phyloP scores from a whole-genome alignment of 169 alveolate species.

The Ichthyophthirius multifiliis region DNA sequence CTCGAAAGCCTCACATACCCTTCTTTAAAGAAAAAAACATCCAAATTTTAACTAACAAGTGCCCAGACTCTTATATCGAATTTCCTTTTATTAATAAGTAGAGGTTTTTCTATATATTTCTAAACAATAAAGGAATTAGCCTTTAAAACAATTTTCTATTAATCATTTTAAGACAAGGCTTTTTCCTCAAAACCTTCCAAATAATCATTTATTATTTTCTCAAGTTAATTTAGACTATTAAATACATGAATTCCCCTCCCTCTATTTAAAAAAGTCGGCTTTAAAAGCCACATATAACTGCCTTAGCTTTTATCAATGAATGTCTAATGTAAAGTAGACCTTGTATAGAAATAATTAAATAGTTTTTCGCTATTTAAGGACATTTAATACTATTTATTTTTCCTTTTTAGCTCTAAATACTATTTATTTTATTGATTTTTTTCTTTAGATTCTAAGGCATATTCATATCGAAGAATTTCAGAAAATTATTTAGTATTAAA shows the following conservation, averaged over 20 bases:
- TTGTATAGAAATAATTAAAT: background rate
- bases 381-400: slow-evolving; percentile 4
- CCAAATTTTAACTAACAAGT: slow-evolving; percentile 43
- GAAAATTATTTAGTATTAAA: slow-evolving; percentile 2
- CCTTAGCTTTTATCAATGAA: too few relatives aligned
- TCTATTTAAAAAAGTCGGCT: slow-evolving; percentile 52
- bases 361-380: slow-evolving; percentile 7
- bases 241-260: slow-evolving; percentile 30
- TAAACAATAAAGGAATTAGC: slow-evolving; percentile 47
- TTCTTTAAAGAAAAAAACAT: slow-evolving; percentile 49
- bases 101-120: slow-evolving; percentile 78
- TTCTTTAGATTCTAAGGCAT: slow-evolving; percentile 2
- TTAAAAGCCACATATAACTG: slow-evolving; percentile 43
- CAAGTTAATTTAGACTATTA: background rate
- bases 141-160: background rate
- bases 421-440: background rate
- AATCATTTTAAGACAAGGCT: background rate
- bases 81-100: slow-evolving; percentile 62
- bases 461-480: slow-evolving; percentile 36
- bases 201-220: background rate
- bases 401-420: background rate
- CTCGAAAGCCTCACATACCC: slow-evolving; percentile 61
- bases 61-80: slow-evolving; percentile 83
- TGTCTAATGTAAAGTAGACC: background rate
- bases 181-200: slow-evolving; percentile 23